Conservation (phyloP, 768 basidiomycete species). For the Amanita pallidorosea region DNA sequence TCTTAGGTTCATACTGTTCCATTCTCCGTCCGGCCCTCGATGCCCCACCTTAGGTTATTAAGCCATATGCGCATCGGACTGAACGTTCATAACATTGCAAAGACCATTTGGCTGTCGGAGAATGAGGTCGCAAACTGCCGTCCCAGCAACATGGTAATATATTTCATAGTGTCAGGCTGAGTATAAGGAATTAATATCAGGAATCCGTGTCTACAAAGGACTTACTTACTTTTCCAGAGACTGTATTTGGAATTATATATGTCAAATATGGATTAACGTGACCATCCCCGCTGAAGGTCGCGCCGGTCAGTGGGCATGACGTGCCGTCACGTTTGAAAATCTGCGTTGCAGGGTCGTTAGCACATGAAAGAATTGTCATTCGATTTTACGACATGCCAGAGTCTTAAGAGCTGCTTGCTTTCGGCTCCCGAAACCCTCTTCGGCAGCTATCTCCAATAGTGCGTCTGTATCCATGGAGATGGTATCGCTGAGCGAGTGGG, state of each 20-base stretch:
- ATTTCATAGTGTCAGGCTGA: slow-evolving; percentile 7
- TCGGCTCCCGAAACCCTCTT: background rate
- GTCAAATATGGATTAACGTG: slow-evolving; percentile 2
- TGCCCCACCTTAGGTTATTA: slow-evolving; percentile 7
- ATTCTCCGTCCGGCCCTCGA: slow-evolving; percentile 4
- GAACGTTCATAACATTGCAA: slow-evolving; percentile 6
- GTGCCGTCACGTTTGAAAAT: no score
- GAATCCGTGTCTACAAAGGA: background rate
- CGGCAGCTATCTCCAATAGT: background rate
- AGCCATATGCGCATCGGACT: slow-evolving; percentile 3
- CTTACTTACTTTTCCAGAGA: background rate
- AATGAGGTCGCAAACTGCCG: slow-evolving; percentile 2
- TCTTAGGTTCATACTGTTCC: slow-evolving; percentile 6
- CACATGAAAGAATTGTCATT: no score
- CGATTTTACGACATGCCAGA: background rate
- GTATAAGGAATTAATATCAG: background rate
- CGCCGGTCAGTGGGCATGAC: background rate
- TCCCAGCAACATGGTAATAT: slow-evolving; percentile 5
- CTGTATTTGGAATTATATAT: slow-evolving; percentile 7
- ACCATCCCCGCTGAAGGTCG: background rate
- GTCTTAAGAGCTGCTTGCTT: background rate
- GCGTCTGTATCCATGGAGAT: background rate
- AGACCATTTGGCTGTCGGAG: slow-evolving; percentile 3
- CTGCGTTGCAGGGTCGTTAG: no score
- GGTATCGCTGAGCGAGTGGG: background rate